Evolutionary conservation across 306 rosid species (phyloP).

Genomic region (Hippophae tibetana): DNA sequence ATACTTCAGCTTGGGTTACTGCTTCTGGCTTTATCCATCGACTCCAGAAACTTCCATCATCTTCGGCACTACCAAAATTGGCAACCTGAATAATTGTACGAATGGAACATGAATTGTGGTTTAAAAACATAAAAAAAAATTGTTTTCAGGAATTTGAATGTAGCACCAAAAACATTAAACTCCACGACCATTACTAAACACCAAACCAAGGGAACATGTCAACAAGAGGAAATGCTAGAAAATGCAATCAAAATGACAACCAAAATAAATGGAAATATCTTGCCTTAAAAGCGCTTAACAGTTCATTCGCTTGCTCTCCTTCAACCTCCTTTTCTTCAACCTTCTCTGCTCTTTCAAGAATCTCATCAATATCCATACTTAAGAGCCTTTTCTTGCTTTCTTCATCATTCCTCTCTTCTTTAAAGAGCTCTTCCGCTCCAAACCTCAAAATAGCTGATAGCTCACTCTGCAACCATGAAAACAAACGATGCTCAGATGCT

Average conservation of each 20-base stretch:
- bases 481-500: background rate
- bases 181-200: background rate
- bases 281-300: slow-evolving; percentile 96
- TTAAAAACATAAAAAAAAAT: background rate
- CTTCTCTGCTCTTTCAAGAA: slow-evolving; percentile 99
- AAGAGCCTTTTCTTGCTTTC: slow-evolving; percentile 88
- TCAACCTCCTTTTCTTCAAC: slow-evolving; percentile 82
- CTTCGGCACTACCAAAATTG: slow-evolving; percentile 76
- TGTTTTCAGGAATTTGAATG: background rate
- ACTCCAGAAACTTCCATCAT: slow-evolving; percentile 98
- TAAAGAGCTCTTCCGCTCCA: slow-evolving; percentile 98
- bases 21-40: slow-evolving; percentile 96
- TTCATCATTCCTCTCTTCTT: slow-evolving; percentile 92
- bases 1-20: slow-evolving; percentile 76
- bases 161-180: background rate
- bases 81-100: slow-evolving; percentile 54
- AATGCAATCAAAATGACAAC: background rate
- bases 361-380: slow-evolving; percentile 95
- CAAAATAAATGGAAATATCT: slow-evolving; percentile 19
- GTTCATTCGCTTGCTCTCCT: slow-evolving; percentile 66
- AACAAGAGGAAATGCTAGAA: too few relatives aligned
- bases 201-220: background rate
- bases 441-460: slow-evolving; percentile 90
- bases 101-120: background rate
- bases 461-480: slow-evolving; percentile 61